These are phyloP conservation scores for Chlorella sp. DNA, from an alignment of 139 green algal species.

Conservation along the genomic window DNA sequence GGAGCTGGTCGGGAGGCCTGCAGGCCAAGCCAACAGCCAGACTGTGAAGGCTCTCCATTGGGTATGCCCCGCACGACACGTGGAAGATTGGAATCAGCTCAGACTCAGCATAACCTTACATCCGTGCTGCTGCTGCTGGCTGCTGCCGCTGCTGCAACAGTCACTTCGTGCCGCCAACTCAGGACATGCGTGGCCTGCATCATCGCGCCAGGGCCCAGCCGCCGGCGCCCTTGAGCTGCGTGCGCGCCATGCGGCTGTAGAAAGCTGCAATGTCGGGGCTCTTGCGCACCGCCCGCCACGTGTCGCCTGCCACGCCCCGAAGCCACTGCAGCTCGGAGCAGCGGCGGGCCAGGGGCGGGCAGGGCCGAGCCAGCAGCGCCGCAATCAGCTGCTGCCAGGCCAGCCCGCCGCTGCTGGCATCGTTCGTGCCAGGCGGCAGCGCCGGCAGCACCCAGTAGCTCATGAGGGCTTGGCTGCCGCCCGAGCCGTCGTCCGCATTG, in stretches of 20 bases:
- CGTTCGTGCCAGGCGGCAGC: background rate
- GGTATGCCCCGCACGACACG: too few species aligned
- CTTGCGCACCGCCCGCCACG: conserved; percentile 21
- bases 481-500: background rate
- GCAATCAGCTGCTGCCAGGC: background rate
- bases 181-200: background rate
- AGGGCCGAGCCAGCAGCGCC: background rate
- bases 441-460: conserved; percentile 27
- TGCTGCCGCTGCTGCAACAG: too few species aligned
- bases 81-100: too few species aligned
- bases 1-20: too few species aligned
- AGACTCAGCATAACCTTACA: too few species aligned
- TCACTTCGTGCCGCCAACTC: too few species aligned
- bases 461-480: background rate
- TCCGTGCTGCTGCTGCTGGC: too few species aligned
- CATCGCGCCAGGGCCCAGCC: conserved; percentile 33
- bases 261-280: background rate
- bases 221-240: conserved; percentile 7
- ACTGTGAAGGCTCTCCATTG: too few species aligned
- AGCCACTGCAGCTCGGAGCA: conserved; percentile 18
- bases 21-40: too few species aligned
- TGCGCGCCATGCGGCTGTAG: conserved; percentile 23
- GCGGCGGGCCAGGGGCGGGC: background rate
- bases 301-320: background rate
- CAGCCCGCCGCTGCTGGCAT: background rate